Conservation (phyloP, 306 rosid genomes). For the Mucuna pruriens region DNA sequence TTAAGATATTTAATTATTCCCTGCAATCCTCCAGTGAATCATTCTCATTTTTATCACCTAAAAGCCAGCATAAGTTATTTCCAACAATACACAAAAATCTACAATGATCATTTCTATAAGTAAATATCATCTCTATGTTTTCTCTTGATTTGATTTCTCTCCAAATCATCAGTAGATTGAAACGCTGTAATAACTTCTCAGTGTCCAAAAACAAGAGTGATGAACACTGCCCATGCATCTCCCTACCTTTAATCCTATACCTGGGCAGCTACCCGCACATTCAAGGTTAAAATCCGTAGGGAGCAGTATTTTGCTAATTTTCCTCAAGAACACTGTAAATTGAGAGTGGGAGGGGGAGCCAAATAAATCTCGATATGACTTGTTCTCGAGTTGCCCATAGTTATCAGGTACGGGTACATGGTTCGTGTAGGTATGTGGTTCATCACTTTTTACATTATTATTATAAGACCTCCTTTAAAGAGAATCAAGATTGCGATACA, state of each 20-base stretch:
- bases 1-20: no score
- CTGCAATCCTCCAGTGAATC: no score
- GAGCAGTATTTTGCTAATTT: neutral
- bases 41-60: conserved; percentile 1
- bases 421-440: neutral
- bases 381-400: neutral
- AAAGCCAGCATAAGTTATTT: neutral
- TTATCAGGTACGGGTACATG: neutral
- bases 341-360: no score
- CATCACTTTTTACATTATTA: neutral
- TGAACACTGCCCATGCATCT: conserved; percentile 3
- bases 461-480: neutral
- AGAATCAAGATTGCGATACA: neutral
- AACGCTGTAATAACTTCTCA: neutral
- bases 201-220: neutral
- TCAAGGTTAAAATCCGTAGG: neutral
- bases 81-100: neutral
- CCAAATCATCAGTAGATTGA: neutral
- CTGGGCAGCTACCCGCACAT: neutral
- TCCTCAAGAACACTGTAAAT: neutral
- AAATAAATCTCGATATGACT: neutral
- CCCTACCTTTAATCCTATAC: neutral
- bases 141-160: conserved; percentile 1
- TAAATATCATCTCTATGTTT: neutral
- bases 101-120: neutral